Conservation (phyloP, 2,329 filamentous ascomycete genomes). For the Aureobasidium uvarum region DNA sequence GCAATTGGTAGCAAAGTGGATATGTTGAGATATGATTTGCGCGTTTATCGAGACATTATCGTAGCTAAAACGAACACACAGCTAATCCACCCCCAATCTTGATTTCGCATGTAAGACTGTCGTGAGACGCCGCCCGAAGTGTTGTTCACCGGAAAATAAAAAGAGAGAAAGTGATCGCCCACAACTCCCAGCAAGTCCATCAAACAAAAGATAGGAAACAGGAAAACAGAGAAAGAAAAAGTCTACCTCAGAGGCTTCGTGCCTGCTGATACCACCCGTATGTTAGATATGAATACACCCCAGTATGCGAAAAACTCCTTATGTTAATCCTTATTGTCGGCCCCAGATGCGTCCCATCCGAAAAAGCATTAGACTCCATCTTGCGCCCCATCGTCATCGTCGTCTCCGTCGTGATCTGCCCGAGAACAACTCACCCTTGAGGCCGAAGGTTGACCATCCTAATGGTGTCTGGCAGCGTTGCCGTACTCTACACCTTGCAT, state of each 20-base stretch:
- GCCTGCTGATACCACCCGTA: conserved; percentile 20
- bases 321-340: not conserved
- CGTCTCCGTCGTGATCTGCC: not conserved
- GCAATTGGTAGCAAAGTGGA: not conserved
- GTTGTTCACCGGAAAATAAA: conserved; percentile 5
- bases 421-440: not conserved
- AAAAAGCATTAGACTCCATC: conserved; percentile 10
- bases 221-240: conserved; percentile 1
- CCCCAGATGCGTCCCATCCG: conserved; percentile 4
- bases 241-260: conserved; percentile 15
- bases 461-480: conserved; percentile 14
- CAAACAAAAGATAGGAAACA: not conserved
- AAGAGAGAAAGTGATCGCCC: not conserved
- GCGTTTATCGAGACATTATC: conserved; percentile 10
- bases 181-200: not conserved
- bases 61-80: conserved; percentile 13
- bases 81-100: conserved; percentile 2
- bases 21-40: not conserved
- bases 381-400: conserved; percentile 14
- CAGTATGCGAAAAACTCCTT: conserved; percentile 20
- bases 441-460: not conserved
- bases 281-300: conserved; percentile 21
- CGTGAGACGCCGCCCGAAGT: conserved; percentile 22
- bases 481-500: conserved; percentile 53
- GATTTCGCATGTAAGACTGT: conserved; percentile 7